Evolutionary conservation across 148 eudicot genomes (phyloP).

Genomic region (Rhododendron griersonianum): DNA sequence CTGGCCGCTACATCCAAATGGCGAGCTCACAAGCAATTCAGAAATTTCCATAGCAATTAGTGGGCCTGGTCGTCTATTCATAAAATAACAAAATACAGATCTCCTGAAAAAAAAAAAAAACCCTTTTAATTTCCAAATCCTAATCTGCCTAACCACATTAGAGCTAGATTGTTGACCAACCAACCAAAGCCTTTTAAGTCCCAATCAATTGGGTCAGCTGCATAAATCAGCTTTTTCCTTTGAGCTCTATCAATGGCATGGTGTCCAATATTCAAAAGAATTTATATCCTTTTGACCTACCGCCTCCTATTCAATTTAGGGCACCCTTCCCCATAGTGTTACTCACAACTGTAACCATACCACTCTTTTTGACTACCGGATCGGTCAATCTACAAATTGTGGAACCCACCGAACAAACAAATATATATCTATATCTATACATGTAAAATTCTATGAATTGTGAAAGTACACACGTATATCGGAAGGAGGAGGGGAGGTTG

Average conservation of each 20-base stretch:
- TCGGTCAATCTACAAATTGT: no score
- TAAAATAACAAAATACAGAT: neutral
- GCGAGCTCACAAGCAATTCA: neutral
- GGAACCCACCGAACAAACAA: neutral
- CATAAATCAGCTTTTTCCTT: neutral
- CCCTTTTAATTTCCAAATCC: neutral
- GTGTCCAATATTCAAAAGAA: neutral
- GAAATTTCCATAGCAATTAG: neutral
- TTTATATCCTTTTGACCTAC: neutral
- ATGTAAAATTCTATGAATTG: neutral
- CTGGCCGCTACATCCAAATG: neutral
- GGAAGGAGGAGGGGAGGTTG: no score
- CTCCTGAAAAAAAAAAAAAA: neutral
- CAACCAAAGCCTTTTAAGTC: neutral
- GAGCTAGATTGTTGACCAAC: neutral
- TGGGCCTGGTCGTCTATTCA: neutral
- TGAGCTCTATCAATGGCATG: neutral
- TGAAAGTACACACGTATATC: neutral
- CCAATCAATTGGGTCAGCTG: neutral
- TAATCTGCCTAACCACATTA: neutral
- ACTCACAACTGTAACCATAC: neutral
- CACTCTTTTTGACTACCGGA: neutral
- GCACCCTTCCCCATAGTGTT: neutral
- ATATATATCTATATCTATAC: no score
- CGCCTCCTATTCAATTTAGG: neutral